Conservation (phyloP, 805 yeast species). For the Saturnispora sanitii region DNA sequence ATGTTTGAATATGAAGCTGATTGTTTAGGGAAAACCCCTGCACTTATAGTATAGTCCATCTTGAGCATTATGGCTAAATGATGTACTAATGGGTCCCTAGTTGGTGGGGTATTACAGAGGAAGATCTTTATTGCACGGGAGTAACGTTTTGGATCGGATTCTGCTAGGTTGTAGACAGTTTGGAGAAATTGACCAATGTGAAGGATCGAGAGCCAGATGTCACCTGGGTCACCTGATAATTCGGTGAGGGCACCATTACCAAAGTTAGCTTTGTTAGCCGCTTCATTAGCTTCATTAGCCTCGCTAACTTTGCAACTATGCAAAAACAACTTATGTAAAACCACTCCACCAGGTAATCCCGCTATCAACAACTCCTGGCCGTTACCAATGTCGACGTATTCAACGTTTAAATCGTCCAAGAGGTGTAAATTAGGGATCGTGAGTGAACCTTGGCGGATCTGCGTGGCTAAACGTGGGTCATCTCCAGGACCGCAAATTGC, state of each 20-base stretch:
- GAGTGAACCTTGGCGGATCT: slow-evolving; percentile 46
- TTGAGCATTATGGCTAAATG: slow-evolving; percentile 57
- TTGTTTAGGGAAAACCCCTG: slow-evolving; percentile 61
- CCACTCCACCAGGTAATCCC: slow-evolving; percentile 66
- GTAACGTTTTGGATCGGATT: slow-evolving; percentile 22
- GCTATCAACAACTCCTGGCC: slow-evolving; percentile 41
- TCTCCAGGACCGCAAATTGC: slow-evolving; percentile 72
- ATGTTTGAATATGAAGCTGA: slow-evolving; percentile 62
- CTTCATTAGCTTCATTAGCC: slow-evolving; percentile 15
- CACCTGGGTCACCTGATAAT: slow-evolving; percentile 54
- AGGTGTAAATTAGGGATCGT: slow-evolving; percentile 47
- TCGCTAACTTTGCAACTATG: slow-evolving; percentile 32
- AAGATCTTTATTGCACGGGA: slow-evolving; percentile 46
- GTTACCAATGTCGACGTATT: slow-evolving; percentile 23
- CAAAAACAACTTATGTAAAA: slow-evolving; percentile 58
- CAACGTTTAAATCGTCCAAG: slow-evolving; percentile 48
- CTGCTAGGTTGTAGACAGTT: slow-evolving; percentile 33
- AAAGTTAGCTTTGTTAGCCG: background rate
- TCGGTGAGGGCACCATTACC: slow-evolving; percentile 29
- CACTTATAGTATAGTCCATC: slow-evolving; percentile 66
- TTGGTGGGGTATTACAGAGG: slow-evolving; percentile 60
- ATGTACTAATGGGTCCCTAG: slow-evolving; percentile 58
- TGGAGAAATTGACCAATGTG: slow-evolving; percentile 60
- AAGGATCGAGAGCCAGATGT: slow-evolving; percentile 62
- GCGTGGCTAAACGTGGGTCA: slow-evolving; percentile 57